phyloP scores from a whole-genome alignment of 305 asterid species.

The Solanum aculeatissimum region DNA sequence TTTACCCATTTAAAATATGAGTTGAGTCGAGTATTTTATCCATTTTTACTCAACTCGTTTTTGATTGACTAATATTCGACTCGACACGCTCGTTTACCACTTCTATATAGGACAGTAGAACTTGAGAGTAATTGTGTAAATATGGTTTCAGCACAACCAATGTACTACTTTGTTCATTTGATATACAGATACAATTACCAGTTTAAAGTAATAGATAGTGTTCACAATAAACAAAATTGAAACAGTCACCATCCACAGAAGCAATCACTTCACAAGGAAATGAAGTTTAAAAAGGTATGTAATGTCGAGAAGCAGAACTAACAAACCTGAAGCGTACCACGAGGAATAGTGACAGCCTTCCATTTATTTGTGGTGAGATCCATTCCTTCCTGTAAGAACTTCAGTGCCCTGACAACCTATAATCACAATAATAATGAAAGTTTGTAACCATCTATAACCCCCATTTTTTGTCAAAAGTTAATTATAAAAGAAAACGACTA shows the following conservation, averaged over 20 bases:
- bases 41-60: no score
- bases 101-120: neutral
- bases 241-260: neutral
- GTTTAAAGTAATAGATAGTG: neutral
- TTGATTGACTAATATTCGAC: no score
- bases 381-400: slow-evolving; percentile 64
- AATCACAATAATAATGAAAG: neutral
- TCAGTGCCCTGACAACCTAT: slow-evolving; percentile 94
- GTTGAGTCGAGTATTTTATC: no score
- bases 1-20: no score
- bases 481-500: neutral
- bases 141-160: neutral
- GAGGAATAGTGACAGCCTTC: slow-evolving; percentile 85
- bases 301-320: slow-evolving; percentile 13
- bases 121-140: neutral
- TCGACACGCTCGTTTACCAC: no score
- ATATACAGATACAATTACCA: neutral
- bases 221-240: neutral
- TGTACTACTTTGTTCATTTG: neutral
- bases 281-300: neutral
- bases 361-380: slow-evolving; percentile 42
- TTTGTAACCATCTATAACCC: neutral
- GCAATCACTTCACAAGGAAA: neutral
- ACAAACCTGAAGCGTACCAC: slow-evolving; percentile 99
- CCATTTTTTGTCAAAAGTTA: neutral